A percentile compares a stretch with the other conserved stretches of the same genome.
Conservation (phyloP, 176 grass and related monocot genomes). For the maize (Zea mays) region DNA sequence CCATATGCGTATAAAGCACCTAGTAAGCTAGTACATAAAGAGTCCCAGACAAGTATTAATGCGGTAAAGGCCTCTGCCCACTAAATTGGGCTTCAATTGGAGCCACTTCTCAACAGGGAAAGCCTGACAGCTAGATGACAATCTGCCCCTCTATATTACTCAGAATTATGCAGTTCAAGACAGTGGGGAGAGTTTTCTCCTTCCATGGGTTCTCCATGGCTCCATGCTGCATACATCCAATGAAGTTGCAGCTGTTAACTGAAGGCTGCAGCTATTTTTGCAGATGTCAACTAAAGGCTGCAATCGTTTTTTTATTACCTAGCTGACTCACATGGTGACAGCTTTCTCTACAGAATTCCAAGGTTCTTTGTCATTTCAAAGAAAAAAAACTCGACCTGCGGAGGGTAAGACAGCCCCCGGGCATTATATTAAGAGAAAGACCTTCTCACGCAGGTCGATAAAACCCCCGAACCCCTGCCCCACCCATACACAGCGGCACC, state of each 20-base stretch:
- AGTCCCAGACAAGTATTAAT: neutral
- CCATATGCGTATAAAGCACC: neutral
- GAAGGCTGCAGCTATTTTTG: conserved; percentile 6
- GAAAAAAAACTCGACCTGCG: too few relatives aligned
- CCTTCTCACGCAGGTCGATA: too few relatives aligned
- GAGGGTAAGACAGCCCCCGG: too few relatives aligned
- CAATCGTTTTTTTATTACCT: neutral
- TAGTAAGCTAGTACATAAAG: neutral
- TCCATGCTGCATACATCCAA: neutral
- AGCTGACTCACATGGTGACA: neutral
- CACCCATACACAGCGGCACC: too few relatives aligned
- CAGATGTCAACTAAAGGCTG: neutral
- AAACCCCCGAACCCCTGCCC: too few relatives aligned
- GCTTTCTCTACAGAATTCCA: conserved; percentile 3
- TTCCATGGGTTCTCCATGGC: neutral
- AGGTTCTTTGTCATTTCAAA: neutral
- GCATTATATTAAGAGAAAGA: too few relatives aligned
- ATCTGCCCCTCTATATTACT: neutral
- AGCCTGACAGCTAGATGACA: neutral
- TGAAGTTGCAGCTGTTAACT: conserved; percentile 8
- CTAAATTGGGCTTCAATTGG: neutral
- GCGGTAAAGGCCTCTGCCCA: neutral
- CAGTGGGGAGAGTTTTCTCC: neutral
- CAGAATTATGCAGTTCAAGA: neutral
- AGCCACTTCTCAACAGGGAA: neutral